Evolutionary conservation across 345 rosid species (phyloP).

Genomic region (Arabidopsis thaliana): TAIR10.1 NC_003076.8:3465001-3465500

Average conservation of each 20-base stretch:
- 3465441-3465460: slow-evolving; percentile 38
- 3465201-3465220: slow-evolving; percentile 82
- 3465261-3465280: slow-evolving; percentile 85
- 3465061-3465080: slow-evolving; percentile 91
- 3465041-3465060: slow-evolving; percentile 72
- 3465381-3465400: slow-evolving; percentile 64
- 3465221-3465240: slow-evolving; percentile 87
- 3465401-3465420: slow-evolving; percentile 50
- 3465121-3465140: slow-evolving; percentile 69
- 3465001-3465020: slow-evolving; percentile 94
- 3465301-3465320: slow-evolving; percentile 87
- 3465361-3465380: slow-evolving; percentile 91
- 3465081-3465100: slow-evolving; percentile 78
- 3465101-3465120: slow-evolving; percentile 73
- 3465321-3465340: slow-evolving; percentile 74
- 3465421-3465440: slow-evolving; percentile 12
- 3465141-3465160: slow-evolving; percentile 61
- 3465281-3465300: slow-evolving; percentile 89
- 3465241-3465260: slow-evolving; percentile 92
- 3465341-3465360: slow-evolving; percentile 74
- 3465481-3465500: slow-evolving; percentile 55
- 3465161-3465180: slow-evolving; percentile 80
- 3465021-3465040: slow-evolving; percentile 81
- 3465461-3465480: slow-evolving; percentile 62
- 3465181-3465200: slow-evolving; percentile 93